Base-by-base conservation (phyloP, 805 yeast species). In the Groenewaldozyma tartarivorans region DNA sequence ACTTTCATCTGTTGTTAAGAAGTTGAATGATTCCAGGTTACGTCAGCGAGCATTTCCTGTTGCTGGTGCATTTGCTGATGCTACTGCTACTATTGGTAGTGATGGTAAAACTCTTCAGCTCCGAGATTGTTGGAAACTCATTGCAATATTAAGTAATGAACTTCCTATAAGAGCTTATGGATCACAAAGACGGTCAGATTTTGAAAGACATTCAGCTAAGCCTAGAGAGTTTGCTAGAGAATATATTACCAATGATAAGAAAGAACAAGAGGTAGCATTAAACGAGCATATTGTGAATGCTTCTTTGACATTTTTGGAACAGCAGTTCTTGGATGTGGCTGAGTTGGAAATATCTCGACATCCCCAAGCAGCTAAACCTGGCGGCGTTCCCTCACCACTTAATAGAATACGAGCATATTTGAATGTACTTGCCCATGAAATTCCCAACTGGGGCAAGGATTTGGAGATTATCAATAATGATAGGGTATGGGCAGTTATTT, bases 401-500 rank as follows among this genome's bases (percentile, higher is more conserved):
- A 80, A 78, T 57, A 88, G 83, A 54, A 74, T 88, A 24, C 72
- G 73, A 45, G 75, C 81, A 72, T 83, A 54, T 59, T 75, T 53
- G 69, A 76, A 44, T 52, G 61, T 54, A 62, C 69, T 55, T 53
- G 74, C 61, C 55, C 62, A 59, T 32, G 49, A 50, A 45, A 63
- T 64, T 40, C 68, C 66, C 17, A 61, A 66, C 24, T 71, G 81
- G 79, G 69, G 68, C 41, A 51, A 70, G 29, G 65, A 68, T n/a
- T 52, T 82, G 36, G 70, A 80, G 32, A 64, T 80, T 41, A 78
- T 86, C 19, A 88, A 90, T 60, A 87, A 87, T 15, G 67, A 74
- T 1, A 97, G 97, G 6, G 74, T 92, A n/a, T 90, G 98, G 98
- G 95, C 96, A 0, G 63, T 86, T 30, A 63, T 92, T 7, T 92